These are phyloP conservation scores for Hypericum perforatum DNA, from an alignment of 345 rosid genomes.

Conservation along the genomic window DNA sequence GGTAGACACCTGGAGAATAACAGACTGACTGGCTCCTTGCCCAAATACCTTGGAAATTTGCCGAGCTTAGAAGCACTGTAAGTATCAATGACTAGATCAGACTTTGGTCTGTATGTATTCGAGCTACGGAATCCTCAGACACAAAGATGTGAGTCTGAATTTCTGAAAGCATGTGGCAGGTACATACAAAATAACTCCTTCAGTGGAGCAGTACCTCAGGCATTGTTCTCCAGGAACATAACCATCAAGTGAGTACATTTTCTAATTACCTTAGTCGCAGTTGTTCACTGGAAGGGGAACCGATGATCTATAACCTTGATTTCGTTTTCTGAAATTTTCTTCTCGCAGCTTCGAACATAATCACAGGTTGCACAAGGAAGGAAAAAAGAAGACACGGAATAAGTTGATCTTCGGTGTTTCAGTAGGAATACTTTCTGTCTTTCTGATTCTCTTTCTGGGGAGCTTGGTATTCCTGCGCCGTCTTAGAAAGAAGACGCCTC, in stretches of 20 bases:
- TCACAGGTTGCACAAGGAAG: conserved; percentile 44
- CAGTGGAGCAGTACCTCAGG: conserved; percentile 56
- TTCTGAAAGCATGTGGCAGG: conserved; percentile 35
- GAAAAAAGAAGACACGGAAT: conserved; percentile 29
- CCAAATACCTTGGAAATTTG: conserved; percentile 53
- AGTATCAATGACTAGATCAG: conserved; percentile 14
- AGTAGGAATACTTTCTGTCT: conserved; percentile 37
- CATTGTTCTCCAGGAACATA: conserved; percentile 45
- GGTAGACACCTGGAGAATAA: conserved; percentile 94
- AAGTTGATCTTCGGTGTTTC: conserved; percentile 52
- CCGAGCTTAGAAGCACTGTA: conserved; percentile 75
- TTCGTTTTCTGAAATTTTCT: neutral
- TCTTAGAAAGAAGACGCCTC: conserved; percentile 25
- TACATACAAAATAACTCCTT: conserved; percentile 75
- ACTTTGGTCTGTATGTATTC: neutral
- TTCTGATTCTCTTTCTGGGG: conserved; percentile 45
- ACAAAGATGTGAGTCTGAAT: neutral
- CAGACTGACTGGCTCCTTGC: conserved; percentile 60
- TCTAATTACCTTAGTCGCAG: too few species aligned
- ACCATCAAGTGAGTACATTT: conserved; percentile 49
- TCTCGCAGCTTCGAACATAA: conserved; percentile 53
- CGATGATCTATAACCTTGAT: too few species aligned
- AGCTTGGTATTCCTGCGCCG: conserved; percentile 31
- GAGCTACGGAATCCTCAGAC: neutral
- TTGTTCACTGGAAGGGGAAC: too few species aligned